phyloP scores from a whole-genome alignment of 345 rosid genomes.

The Arabis hirsuta region DNA sequence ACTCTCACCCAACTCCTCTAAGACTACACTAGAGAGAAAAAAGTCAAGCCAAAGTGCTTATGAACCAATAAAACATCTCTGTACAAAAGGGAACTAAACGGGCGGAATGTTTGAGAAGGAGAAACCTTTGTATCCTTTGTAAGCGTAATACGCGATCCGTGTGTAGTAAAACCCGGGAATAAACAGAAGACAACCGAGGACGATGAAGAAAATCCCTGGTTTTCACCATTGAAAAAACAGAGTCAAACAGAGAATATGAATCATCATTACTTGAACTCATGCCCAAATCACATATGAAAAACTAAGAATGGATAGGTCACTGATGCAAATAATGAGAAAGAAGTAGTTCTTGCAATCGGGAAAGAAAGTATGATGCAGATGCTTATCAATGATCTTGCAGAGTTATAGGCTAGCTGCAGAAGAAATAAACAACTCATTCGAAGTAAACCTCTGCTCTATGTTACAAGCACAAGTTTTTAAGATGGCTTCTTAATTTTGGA shows the following conservation, averaged over 20 bases:
- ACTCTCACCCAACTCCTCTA: slow-evolving; percentile 25
- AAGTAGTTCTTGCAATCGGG: background rate
- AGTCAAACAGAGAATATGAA: slow-evolving; percentile 8
- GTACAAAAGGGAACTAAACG: slow-evolving; percentile 50
- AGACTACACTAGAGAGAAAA: slow-evolving; percentile 36
- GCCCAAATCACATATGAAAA: slow-evolving; percentile 5
- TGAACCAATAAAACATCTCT: slow-evolving; percentile 29
- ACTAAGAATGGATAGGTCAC: background rate
- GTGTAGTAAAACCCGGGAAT: slow-evolving; percentile 95
- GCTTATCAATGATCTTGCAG: background rate
- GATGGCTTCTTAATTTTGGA: background rate
- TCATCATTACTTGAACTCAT: slow-evolving; percentile 4
- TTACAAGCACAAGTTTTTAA: slow-evolving; percentile 5
- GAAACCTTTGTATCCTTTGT: slow-evolving; percentile 96
- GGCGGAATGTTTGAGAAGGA: slow-evolving; percentile 93
- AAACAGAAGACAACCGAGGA: slow-evolving; percentile 81
- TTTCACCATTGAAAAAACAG: slow-evolving; percentile 9
- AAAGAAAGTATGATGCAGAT: background rate
- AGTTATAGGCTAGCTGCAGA: background rate
- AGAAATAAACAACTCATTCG: background rate
- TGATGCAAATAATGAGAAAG: slow-evolving; percentile 11
- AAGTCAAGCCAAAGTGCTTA: background rate
- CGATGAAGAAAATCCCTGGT: slow-evolving; percentile 86
- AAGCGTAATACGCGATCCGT: slow-evolving; percentile 90
- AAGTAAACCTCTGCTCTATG: slow-evolving; percentile 6